Evolutionary conservation across 140 eudicot genomes (phyloP), one percentile per base, ranked within the genome.

Genomic region (Erigeron philadelphicus): DNA sequence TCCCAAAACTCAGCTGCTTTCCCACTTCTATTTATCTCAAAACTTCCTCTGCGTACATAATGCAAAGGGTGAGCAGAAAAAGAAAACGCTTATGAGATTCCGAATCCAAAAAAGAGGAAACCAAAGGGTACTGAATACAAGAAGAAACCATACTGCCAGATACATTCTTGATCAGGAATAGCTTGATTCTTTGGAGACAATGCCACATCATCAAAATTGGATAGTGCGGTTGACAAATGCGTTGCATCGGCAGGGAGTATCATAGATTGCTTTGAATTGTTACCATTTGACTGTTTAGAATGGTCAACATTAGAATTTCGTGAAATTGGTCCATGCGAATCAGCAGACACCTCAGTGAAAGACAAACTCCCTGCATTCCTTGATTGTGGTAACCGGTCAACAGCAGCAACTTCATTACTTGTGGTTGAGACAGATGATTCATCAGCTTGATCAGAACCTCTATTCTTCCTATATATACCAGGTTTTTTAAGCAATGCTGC

Each of bases 401-500:
- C 82, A 73, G 71, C 21, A 64, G 82, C 72, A 58, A 31, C 67
- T 71, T 70, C 96, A 82, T 61, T 48, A 67, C 46, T 79, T 41
- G 62, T 45, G 73, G 61, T 78, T 21, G 95, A 59, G 56, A 69
- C 67, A 56, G 95, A 59, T 12, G 75, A 15, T 44, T 80, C 94
- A 78, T 83, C 80, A 19, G 88, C 60, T 62, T 86, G 96, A 65
- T 76, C 86, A 40, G 71, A 18, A 57, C 73, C 69, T 80, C 67
- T 86, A 47, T 72, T 80, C 80, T 84, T 92, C 61, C 91, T 80
- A 64, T 73, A 78, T 48, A 93, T 79, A 65, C 92, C 92, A 3
- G 94, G 96, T 75, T 87, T 93, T 81, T 85, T 93, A 50, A 81
- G 94, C 85, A 86, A 77, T 49, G 96, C 97, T 31, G 92, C 98